These are phyloP conservation scores for Pisolithus albus DNA, from an alignment of 768 basidiomycete genomes.

Conservation along the genomic window DNA sequence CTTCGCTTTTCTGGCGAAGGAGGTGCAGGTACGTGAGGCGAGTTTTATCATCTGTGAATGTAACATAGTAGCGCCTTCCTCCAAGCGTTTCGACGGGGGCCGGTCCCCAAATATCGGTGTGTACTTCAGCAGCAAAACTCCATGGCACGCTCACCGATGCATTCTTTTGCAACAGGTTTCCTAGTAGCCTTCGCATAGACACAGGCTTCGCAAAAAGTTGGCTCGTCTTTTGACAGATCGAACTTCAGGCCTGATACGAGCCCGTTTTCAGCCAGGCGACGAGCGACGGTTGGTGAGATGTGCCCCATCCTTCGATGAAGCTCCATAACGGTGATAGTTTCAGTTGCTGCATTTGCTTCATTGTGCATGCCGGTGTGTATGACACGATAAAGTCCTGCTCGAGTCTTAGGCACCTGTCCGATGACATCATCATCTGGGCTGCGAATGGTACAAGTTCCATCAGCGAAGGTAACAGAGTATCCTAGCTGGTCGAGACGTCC, in stretches of 20 bases:
- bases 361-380: neutral
- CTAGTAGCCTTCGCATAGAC: conserved; percentile 19
- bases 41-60: conserved; percentile 7
- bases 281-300: conserved; percentile 8
- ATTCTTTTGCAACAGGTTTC: conserved; percentile 16
- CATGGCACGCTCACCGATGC: neutral
- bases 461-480: too few relatives aligned
- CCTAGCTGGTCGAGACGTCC: too few relatives aligned
- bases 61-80: conserved; percentile 1
- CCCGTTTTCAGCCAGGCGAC: conserved; percentile 20
- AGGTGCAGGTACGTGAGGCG: neutral
- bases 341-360: neutral
- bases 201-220: conserved; percentile 23
- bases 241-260: conserved; percentile 27
- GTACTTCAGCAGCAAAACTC: conserved; percentile 1
- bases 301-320: neutral
- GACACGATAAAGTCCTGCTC: neutral
- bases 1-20: conserved; percentile 4
- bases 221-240: conserved; percentile 4
- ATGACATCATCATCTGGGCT: neutral
- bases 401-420: neutral
- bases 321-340: neutral
- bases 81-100: neutral
- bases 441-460: neutral
- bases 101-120: conserved; percentile 6